Conservation (phyloP, 164 flowering plant genomes). For the Berberis vulgaris region DNA sequence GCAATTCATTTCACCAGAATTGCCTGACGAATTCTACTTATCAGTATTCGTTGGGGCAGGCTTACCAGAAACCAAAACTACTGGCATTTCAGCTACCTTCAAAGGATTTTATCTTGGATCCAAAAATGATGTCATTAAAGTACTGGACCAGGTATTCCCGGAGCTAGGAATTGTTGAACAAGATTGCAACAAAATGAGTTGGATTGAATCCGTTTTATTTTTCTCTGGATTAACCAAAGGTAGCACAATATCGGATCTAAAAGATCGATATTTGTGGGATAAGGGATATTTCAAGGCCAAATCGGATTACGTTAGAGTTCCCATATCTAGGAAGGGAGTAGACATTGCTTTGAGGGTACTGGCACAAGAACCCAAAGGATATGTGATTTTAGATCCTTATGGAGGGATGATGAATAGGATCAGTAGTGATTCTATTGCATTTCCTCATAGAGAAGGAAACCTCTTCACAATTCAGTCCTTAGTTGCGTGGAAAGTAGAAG, state of each 20-base stretch:
- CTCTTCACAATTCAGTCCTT: slow-evolving; percentile 20
- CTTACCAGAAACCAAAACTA: slow-evolving; percentile 5
- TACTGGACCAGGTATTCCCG: slow-evolving; percentile 12
- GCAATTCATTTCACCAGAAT: slow-evolving; percentile 13
- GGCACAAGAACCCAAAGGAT: slow-evolving; percentile 19
- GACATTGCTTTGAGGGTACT: slow-evolving; percentile 1
- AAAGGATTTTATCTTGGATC: slow-evolving; percentile 20
- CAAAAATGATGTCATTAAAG: not conserved
- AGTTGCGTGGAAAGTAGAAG: slow-evolving; percentile 21
- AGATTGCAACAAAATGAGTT: slow-evolving; percentile 20
- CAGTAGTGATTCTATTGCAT: slow-evolving; percentile 11
- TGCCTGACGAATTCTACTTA: slow-evolving; percentile 14
- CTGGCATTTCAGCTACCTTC: slow-evolving; percentile 17
- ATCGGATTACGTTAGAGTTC: slow-evolving; percentile 15
- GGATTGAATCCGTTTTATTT: slow-evolving; percentile 22
- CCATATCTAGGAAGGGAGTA: slow-evolving; percentile 14
- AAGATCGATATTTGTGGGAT: slow-evolving; percentile 14
- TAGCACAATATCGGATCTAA: slow-evolving; percentile 12
- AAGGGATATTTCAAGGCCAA: slow-evolving; percentile 23
- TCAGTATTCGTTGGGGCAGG: slow-evolving; percentile 13
- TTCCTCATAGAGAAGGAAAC: slow-evolving; percentile 24
- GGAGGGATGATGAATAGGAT: slow-evolving; percentile 21
- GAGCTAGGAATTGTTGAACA: slow-evolving; percentile 10
- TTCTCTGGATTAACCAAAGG: slow-evolving; percentile 14
- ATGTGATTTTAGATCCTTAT: slow-evolving; percentile 25